phyloP scores from a whole-genome alignment of 2,329 filamentous ascomycete species.

The Cryphonectria carpinicola region DNA sequence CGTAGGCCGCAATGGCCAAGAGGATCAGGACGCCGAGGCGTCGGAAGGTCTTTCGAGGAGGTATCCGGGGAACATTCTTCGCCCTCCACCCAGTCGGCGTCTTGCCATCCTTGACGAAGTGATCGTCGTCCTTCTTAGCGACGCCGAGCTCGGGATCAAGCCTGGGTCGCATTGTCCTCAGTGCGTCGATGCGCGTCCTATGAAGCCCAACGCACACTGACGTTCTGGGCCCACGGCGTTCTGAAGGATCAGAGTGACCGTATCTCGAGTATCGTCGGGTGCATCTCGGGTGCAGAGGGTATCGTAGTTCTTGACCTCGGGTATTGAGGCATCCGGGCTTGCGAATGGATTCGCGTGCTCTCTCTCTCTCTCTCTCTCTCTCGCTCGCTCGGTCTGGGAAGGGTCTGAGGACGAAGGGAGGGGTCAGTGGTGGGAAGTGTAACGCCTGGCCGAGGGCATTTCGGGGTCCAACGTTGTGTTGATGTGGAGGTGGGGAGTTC shows the following conservation, averaged over 20 bases:
- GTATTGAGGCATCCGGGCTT: slow-evolving; percentile 2
- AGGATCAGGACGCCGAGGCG: slow-evolving; percentile 54
- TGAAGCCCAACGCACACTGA: neutral
- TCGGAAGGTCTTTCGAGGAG: slow-evolving; percentile 57
- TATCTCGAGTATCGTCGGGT: neutral
- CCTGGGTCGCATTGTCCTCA: slow-evolving; percentile 45
- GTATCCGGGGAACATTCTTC: slow-evolving; percentile 40
- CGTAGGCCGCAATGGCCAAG: slow-evolving; percentile 58
- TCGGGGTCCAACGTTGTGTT: neutral
- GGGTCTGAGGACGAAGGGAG: neutral
- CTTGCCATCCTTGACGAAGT: slow-evolving; percentile 39
- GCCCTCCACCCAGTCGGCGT: slow-evolving; percentile 32
- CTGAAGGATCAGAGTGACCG: slow-evolving; percentile 1
- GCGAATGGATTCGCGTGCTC: neutral
- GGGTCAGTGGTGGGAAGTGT: neutral
- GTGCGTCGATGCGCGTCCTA: neutral
- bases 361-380: neutral
- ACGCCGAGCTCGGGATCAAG: slow-evolving; percentile 59
- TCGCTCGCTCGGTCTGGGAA: neutral
- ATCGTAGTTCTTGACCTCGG: neutral
- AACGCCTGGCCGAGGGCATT: neutral
- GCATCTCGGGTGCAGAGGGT: slow-evolving; percentile 1
- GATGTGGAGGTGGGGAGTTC: neutral
- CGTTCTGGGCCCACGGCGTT: neutral
- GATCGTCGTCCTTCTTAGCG: slow-evolving; percentile 65